Evolutionary conservation across 2,329 filamentous ascomycete species (phyloP), one percentile per base, ranked within the genome.

Genomic region (Calonectria ilicicola): DNA sequence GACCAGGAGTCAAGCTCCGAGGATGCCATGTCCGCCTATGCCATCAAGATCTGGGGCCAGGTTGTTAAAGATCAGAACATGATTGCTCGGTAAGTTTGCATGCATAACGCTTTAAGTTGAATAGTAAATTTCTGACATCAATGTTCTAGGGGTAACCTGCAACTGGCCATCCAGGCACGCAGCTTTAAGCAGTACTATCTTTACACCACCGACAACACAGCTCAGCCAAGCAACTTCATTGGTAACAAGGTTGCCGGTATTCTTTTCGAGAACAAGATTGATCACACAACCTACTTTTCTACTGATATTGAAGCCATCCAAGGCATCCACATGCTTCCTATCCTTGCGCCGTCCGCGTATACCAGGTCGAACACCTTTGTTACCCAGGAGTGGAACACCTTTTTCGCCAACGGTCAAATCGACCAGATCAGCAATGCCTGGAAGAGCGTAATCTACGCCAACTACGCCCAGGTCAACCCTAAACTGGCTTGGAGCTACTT

Each of bases 201-300:
- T 60, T 94, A 98, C 86, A 88, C 89, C 7, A 87, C 84, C 46
- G 86, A 89, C 83, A 98, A 98, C 83, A 87, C 84, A 65, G 84
- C 88, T 21, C 91, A 98, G 78, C 96, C 96, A 0, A 77, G 88
- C 1, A 86, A 92, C n/a, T 98, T 97, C 81, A 92, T 94, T 74
- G 90, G 87, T 49, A 98, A 98, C 87, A 95, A 94, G 84, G 91
- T 89, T 44, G 87, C 88, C 2, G 91, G 91, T 7, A 93, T 93
- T 75, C 82, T 98, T 10, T 98, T 98, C 80, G 96, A 98, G 85
- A 98, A 98, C 87, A 98, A 98, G 85, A 90, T 95, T 67, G 95
- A 98, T 82, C 95, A 98, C 83, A 93, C 94, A 4, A 98, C 96
- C 1, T 98, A 95, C 85, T 98, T 98, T 80, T 94, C 95, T 56